Percentiles rank a stretch among this genome's conserved stretches.
Conservation (phyloP, 176 grass and related monocot species). For the Hyparrhenia diplandra region DNA sequence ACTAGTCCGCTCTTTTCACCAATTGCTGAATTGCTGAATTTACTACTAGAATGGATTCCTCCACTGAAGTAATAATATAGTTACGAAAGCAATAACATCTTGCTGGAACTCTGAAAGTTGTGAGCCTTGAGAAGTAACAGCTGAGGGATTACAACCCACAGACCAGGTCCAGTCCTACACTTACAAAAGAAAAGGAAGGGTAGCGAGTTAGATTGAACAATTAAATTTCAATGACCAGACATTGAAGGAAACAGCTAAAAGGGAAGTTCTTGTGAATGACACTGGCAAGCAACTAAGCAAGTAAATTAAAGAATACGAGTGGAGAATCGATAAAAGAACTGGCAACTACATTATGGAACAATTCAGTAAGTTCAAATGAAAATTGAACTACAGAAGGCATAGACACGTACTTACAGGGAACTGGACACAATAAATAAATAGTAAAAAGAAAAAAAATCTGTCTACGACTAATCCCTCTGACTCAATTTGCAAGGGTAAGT, state of each 20-base stretch:
- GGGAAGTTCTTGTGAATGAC: neutral
- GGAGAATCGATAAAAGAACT: neutral
- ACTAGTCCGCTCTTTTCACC: slow-evolving; percentile 62
- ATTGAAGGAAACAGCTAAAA: neutral
- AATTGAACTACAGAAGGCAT: slow-evolving; percentile 8
- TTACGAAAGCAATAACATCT: slow-evolving; percentile 76
- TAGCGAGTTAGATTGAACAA: neutral
- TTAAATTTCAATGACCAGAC: neutral
- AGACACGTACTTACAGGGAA: neutral
- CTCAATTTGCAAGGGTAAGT: neutral
- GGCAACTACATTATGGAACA: neutral
- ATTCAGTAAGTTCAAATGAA: neutral
- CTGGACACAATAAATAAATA: neutral
- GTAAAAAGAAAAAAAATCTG: neutral
- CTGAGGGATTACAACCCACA: slow-evolving; percentile 87
- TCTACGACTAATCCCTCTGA: neutral
- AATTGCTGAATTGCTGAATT: slow-evolving; percentile 78
- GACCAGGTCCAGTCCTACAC: slow-evolving; percentile 95
- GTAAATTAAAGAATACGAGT: neutral
- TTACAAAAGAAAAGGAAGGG: neutral
- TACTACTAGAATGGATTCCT: slow-evolving; percentile 77
- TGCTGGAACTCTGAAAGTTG: slow-evolving; percentile 71
- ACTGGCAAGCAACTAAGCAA: slow-evolving; percentile 15
- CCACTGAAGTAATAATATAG: slow-evolving; percentile 84
- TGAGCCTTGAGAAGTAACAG: slow-evolving; percentile 77